Evolutionary conservation across 1,139 yeast genomes (phyloP).

Genomic region (Meyerozyma elateridarum): DNA sequence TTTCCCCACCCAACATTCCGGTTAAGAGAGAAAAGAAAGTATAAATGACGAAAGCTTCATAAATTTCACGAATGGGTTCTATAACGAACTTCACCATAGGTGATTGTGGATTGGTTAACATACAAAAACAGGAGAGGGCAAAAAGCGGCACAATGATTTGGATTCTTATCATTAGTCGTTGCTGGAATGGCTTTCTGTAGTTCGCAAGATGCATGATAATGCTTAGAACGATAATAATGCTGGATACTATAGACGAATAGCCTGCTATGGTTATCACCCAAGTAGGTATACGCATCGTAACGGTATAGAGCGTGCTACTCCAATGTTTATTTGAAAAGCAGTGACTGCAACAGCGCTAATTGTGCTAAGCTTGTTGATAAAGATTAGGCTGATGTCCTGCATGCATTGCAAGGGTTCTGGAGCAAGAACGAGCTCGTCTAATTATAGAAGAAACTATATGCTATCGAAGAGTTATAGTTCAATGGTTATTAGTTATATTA

Average conservation of each 20-base stretch:
- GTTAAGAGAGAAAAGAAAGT: constrained; percentile 85
- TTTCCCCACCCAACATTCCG: constrained; percentile 85
- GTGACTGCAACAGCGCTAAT: too few relatives aligned
- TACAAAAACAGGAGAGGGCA: constrained; percentile 48
- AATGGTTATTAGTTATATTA: too few relatives aligned
- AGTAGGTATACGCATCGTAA: constrained; percentile 21
- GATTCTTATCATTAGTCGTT: constrained; percentile 78
- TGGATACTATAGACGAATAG: constrained; percentile 29
- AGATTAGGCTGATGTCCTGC: too few relatives aligned
- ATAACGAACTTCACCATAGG: constrained; percentile 41
- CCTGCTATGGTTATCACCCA: constrained; percentile 33
- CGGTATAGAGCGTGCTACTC: too few relatives aligned
- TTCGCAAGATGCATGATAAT: constrained; percentile 43
- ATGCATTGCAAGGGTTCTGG: too few relatives aligned
- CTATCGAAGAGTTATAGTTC: too few relatives aligned
- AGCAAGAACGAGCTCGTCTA: too few relatives aligned
- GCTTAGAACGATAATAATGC: constrained; percentile 28
- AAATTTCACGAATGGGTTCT: constrained; percentile 81
- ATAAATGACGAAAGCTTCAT: constrained; percentile 94
- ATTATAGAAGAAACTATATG: too few relatives aligned
- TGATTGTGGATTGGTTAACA: constrained; percentile 43
- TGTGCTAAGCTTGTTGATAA: too few relatives aligned
- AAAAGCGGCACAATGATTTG: constrained; percentile 61
- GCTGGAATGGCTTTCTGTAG: constrained; percentile 87
- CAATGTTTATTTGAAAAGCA: too few relatives aligned